Base-by-base conservation (phyloP, 2,329 filamentous ascomycete genomes). In the Aspergillus sp. region DNA sequence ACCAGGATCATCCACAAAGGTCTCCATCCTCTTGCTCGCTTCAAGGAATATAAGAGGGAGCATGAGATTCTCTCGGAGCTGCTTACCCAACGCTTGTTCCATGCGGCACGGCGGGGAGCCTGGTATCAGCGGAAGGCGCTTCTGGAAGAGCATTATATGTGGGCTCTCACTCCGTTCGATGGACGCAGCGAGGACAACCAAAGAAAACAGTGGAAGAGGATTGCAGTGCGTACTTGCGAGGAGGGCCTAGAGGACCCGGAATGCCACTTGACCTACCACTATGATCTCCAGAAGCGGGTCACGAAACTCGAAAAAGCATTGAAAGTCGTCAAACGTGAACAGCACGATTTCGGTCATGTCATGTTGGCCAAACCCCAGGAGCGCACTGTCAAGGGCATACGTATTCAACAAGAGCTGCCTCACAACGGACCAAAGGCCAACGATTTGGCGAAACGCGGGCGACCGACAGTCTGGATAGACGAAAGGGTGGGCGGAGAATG, bases 111-210 rank as follows among this genome's bases (percentile, higher is more conserved):
- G 16, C 75, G 91, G 26, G 91, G 91, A 0, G 76, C 79, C 1
- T 98, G 91, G 91, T 96, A 96, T 54, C 88, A 95, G 52, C 82
- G 91, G 13, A 94, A 93, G 60, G 91, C 89, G 1, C 66, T 98
- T 1, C 60, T 98, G 2, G 91, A 98, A 63, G 91, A 98, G 55
- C 86, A 93, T 53, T 96, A 98, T 57, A 88, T 96, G 83, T 72
- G 78, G 50, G 66, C 71, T 4, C 53, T 82, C 4, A 69, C 66
- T 17, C 64, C 71, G 0, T 57, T 57, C 2, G 61, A 64, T 3
- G 66, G 60, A 16, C 64, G 67, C 25, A 64, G 53, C 24, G 60
- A 68, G 11, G 77, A 82, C 26, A 60, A 64, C 6, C 81, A 82
- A 51, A 91, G 84, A 61, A 89, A 80, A 48, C 71, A 83, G 44